These are phyloP conservation scores for Blastocystis sp. DNA, from an alignment of 352 stramenopile species.

Conservation along the genomic window DNA sequence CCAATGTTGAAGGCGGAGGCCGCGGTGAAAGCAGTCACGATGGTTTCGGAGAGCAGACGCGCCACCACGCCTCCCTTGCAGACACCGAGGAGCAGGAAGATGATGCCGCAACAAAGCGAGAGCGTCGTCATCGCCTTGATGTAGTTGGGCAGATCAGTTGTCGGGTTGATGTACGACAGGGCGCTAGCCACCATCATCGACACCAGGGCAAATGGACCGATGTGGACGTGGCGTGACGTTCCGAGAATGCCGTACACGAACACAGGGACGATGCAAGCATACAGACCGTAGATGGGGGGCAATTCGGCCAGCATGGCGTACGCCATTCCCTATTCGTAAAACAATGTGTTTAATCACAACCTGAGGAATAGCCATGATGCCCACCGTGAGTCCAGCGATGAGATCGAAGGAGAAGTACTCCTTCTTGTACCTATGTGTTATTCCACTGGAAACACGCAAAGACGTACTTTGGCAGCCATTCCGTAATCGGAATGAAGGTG, in stretches of 20 bases:
- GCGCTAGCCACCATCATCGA: conserved; percentile 69
- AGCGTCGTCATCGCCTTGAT: conserved; percentile 34
- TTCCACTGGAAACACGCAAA: not conserved
- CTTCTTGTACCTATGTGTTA: conserved; percentile 62
- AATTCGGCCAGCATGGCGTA: conserved; percentile 71
- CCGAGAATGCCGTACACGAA: conserved; percentile 72
- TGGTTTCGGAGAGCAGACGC: conserved; percentile 71
- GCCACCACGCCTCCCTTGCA: conserved; percentile 70
- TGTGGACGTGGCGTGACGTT: conserved; percentile 68
- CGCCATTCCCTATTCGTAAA: conserved; percentile 70
- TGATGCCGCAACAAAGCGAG: conserved; percentile 67
- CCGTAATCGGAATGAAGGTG: conserved; percentile 50
- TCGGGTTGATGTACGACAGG: conserved; percentile 23
- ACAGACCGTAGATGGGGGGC: conserved; percentile 71
- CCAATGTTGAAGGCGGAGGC: conserved; percentile 72
- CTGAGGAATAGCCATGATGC: conserved; percentile 72
- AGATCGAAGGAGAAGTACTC: conserved; percentile 67
- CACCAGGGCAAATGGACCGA: conserved; percentile 71
- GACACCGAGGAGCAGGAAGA: conserved; percentile 70
- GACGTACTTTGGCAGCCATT: conserved; percentile 68
- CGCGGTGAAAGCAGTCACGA: conserved; percentile 71
- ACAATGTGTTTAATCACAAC: conserved; percentile 3
- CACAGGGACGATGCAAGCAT: conserved; percentile 70
- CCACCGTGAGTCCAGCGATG: conserved; percentile 71
- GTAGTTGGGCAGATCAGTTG: conserved; percentile 19